These are phyloP conservation scores for Dovyalis caffra DNA, from an alignment of 345 rosid genomes.

Conservation along the genomic window DNA sequence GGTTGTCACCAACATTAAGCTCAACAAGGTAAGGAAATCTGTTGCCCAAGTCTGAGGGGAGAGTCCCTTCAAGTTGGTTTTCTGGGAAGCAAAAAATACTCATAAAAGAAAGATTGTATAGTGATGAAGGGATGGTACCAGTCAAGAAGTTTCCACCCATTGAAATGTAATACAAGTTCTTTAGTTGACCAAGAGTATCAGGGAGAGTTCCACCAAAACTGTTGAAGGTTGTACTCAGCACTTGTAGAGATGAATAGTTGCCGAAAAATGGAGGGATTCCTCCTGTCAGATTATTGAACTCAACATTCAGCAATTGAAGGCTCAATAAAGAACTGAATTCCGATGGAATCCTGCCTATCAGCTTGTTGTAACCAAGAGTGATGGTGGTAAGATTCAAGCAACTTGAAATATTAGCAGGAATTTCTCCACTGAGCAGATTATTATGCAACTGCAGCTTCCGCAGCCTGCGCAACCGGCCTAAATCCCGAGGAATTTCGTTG, in stretches of 20 bases:
- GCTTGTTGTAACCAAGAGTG: neutral
- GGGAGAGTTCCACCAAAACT: conserved; percentile 20
- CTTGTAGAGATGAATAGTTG: conserved; percentile 20
- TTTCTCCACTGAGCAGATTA: conserved; percentile 9
- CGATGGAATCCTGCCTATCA: conserved; percentile 18
- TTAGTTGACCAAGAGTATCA: conserved; percentile 12
- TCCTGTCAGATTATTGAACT: conserved; percentile 23
- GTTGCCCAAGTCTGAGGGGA: conserved; percentile 5
- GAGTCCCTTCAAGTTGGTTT: conserved; percentile 5
- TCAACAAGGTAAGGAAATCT: neutral
- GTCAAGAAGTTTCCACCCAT: neutral
- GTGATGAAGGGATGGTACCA: conserved; percentile 16
- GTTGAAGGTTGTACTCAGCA: rapidly evolving
- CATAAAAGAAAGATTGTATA: conserved; percentile 28
- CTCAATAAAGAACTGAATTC: conserved; percentile 18
- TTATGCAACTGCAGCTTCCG: neutral
- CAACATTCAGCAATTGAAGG: neutral
- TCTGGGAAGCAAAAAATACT: neutral
- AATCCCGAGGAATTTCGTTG: neutral
- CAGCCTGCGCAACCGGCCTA: conserved; percentile 1
- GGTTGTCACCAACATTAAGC: conserved; percentile 10
- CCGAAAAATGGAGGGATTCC: conserved; percentile 28
- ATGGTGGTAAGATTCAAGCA: conserved; percentile 5
- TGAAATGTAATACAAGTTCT: neutral
- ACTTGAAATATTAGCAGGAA: conserved; percentile 10